Evolutionary conservation across 345 rosid genomes (phyloP).

Genomic region (Pistacia integerrima): DNA sequence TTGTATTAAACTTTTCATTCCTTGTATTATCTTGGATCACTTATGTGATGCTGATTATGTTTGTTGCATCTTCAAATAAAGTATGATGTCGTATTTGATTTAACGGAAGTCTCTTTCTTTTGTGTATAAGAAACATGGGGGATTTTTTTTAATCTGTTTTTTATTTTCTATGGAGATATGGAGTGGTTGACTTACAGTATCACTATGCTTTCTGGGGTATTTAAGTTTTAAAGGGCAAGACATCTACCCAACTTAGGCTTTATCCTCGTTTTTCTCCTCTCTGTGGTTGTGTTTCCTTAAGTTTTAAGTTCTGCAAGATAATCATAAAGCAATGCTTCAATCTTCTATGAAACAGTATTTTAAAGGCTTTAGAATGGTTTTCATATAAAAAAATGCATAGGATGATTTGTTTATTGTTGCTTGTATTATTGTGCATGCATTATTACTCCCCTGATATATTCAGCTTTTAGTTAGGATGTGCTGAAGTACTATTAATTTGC

Average conservation of each 20-base stretch:
- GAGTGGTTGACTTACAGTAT: neutral
- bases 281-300: neutral
- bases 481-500: neutral
- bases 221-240: neutral
- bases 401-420: neutral
- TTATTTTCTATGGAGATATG: neutral
- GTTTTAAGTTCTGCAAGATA: neutral
- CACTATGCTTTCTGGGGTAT: neutral
- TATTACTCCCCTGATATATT: neutral
- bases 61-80: neutral
- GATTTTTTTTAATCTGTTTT: neutral
- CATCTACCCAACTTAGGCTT: neutral
- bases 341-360: neutral
- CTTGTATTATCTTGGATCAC: neutral
- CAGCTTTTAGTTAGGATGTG: neutral
- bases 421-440: neutral
- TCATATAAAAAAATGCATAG: no score
- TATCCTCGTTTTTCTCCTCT: neutral
- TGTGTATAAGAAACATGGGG: neutral
- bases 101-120: neutral
- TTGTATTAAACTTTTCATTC: neutral
- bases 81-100: neutral
- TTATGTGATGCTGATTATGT: neutral
- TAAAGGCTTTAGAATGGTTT: neutral
- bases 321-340: neutral